Conservation (phyloP, 495 filamentous ascomycete species). For the Xeromyces bisporus region DNA sequence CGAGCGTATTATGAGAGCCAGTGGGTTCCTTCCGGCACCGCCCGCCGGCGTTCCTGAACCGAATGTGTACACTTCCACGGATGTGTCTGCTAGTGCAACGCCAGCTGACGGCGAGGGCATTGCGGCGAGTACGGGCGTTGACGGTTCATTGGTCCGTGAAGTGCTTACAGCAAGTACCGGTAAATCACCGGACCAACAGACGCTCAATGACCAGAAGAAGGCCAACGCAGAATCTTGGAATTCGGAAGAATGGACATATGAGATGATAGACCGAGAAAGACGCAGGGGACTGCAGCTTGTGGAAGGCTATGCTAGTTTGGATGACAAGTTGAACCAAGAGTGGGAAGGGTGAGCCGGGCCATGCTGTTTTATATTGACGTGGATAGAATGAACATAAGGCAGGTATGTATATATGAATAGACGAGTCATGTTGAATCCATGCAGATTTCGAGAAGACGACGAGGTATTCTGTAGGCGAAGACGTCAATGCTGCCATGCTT, state of each 20-base stretch:
- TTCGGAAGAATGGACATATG: slow-evolving; percentile 33
- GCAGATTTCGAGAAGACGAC: too few species aligned
- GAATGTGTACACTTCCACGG: slow-evolving; percentile 7
- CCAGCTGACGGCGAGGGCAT: slow-evolving; percentile 21
- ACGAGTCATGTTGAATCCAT: too few species aligned
- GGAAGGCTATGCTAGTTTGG: slow-evolving; percentile 32
- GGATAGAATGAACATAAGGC: too few species aligned
- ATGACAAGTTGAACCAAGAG: slow-evolving; percentile 28
- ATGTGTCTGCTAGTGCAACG: slow-evolving; percentile 19
- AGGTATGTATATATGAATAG: too few species aligned
- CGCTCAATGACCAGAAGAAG: slow-evolving; percentile 16
- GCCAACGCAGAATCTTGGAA: slow-evolving; percentile 21
- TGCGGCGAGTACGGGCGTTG: slow-evolving; percentile 11
- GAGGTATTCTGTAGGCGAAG: too few species aligned
- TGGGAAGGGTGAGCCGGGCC: too few species aligned
- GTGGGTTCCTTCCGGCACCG: slow-evolving; percentile 40
- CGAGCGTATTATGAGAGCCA: slow-evolving; percentile 52
- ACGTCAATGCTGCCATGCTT: too few species aligned
- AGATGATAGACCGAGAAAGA: slow-evolving; percentile 40
- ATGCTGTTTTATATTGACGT: too few species aligned
- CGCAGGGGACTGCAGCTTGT: slow-evolving; percentile 36
- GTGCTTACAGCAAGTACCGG: slow-evolving; percentile 18
- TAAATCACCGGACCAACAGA: slow-evolving; percentile 12
- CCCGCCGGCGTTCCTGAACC: slow-evolving; percentile 5
- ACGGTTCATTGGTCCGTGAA: slow-evolving; percentile 22